These are phyloP conservation scores for Simplicillium sp. DNA, from an alignment of 2,329 filamentous ascomycete species.

Conservation along the genomic window DNA sequence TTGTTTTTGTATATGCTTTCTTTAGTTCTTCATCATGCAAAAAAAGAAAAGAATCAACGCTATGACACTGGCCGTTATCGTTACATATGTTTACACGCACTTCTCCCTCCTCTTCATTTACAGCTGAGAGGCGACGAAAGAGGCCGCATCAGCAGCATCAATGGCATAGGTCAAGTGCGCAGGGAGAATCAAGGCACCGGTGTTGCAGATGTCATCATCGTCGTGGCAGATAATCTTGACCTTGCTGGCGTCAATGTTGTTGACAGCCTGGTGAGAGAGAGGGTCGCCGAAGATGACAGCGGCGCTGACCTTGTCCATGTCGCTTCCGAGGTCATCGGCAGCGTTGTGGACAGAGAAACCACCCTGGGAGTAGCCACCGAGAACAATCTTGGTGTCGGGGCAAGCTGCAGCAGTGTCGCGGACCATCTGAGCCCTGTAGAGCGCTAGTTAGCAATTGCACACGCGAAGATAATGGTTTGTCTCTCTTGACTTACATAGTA, in stretches of 20 bases:
- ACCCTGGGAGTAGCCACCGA: constrained; percentile 19
- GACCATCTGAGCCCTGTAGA: constrained; percentile 21
- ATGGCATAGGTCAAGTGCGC: constrained; percentile 17
- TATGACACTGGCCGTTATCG: too few species aligned
- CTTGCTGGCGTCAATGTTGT: constrained; percentile 11
- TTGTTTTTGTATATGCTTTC: too few species aligned
- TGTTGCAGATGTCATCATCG: constrained; percentile 19
- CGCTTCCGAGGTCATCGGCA: constrained; percentile 11
- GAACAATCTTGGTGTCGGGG: constrained; percentile 7
- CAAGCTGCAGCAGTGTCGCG: constrained; percentile 15
- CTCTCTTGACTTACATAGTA: constrained; percentile 12
- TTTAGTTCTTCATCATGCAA: too few species aligned
- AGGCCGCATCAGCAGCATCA: constrained; percentile 13
- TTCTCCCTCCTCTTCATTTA: not conserved
- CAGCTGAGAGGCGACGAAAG: constrained; percentile 10
- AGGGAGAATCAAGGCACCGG: constrained; percentile 15
- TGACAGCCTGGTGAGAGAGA: constrained; percentile 10
- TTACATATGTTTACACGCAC: too few species aligned
- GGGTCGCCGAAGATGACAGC: constrained; percentile 23
- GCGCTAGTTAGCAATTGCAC: not conserved
- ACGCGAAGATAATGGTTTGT: not conserved
- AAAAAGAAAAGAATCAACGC: too few species aligned
- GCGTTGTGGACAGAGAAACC: constrained; percentile 17
- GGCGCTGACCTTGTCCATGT: constrained; percentile 15
- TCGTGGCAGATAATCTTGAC: constrained; percentile 15